phyloP scores from a whole-genome alignment of 2,329 filamentous ascomycete species.

The Calonectria multiphialidica region DNA sequence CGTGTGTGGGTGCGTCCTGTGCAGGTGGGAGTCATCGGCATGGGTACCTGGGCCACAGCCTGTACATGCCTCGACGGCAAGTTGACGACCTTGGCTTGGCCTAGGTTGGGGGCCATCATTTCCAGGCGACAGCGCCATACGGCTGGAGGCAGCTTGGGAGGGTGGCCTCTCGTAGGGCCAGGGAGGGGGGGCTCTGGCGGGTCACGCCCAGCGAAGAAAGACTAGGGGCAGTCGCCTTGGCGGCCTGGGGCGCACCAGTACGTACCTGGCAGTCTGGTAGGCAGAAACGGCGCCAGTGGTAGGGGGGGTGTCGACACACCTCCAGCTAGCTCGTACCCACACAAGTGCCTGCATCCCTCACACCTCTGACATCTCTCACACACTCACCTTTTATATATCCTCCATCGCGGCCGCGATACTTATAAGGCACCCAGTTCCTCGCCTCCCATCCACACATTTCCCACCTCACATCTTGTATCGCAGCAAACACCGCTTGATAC shows the following conservation, averaged over 20 bases:
- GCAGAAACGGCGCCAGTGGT: slow-evolving; percentile 38
- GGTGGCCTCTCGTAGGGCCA: slow-evolving; percentile 2
- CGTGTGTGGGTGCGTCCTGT: slow-evolving; percentile 8
- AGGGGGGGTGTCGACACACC: not conserved
- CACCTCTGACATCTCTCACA: slow-evolving; percentile 10
- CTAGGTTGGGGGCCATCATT: slow-evolving; percentile 21
- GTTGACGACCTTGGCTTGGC: no score
- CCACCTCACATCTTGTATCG: slow-evolving; percentile 28
- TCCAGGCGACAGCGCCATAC: slow-evolving; percentile 5
- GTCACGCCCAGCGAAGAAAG: not conserved
- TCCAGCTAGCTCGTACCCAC: slow-evolving; percentile 15
- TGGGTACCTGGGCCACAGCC: slow-evolving; percentile 1
- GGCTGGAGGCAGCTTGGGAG: no score
- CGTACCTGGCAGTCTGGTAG: slow-evolving; percentile 34
- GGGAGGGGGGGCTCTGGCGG: not conserved
- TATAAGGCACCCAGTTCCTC: slow-evolving; percentile 37
- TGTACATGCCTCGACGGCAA: slow-evolving; percentile 3
- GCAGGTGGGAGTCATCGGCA: slow-evolving; percentile 42
- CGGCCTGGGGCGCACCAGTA: slow-evolving; percentile 10
- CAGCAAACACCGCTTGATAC: slow-evolving; percentile 11
- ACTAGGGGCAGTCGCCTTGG: slow-evolving; percentile 14
- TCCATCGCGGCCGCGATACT: slow-evolving; percentile 19
- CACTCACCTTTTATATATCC: slow-evolving; percentile 37
- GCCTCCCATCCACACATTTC: slow-evolving; percentile 29
- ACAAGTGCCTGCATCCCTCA: slow-evolving; percentile 5